Base-by-base conservation (phyloP, 148 eudicot species). In the Chenopodium album region DNA sequence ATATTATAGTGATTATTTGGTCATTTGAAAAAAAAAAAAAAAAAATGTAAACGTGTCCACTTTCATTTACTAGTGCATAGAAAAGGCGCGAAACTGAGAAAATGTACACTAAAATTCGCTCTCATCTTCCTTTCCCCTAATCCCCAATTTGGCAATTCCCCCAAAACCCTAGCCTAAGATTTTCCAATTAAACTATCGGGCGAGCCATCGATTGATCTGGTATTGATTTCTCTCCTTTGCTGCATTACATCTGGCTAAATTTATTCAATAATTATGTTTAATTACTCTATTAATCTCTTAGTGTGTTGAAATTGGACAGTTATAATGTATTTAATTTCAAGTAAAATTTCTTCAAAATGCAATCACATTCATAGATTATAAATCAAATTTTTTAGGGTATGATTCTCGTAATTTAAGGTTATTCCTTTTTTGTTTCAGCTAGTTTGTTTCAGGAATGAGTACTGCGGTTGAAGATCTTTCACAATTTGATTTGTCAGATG, bases 401-500 rank as follows among this genome's bases (percentile, higher is more conserved):
- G 16, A 50, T 52, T 47, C 4, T 73, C 2, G 29, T 14, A 22
- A 48, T 1, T 14, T 52, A 34, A 34, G 2, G 3, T 79, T 52
- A 56, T 17, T 2, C 32, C 32, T 31, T 48, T 70, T 73, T 62
- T 29, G 54, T 31, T 22, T 48, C 8, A 48, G 16, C 34, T 60
- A 34, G 48, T 84, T 80, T 76, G 54, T 56, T 81, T 71, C 87
- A 85, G 87, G 77, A 89, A 88, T 94, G 97, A 85, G 88, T 67
- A 82, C 78, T 66, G 50, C 71, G 17, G 81, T 69, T 50, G 92
- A 85, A 71, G 89, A 89, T 85, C 87, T 87, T 82, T 88, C 97
- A 29, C 92, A 91, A 41, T 89, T 91, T 86, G 94, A 85, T 78
- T 82, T 94, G 70, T 92, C 98, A 10, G 84, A 79, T 72, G 95